Evolutionary conservation across 345 rosid species (phyloP), one percentile per base, ranked within the genome.

Genomic region (Melaleuca quinquenervia): DNA sequence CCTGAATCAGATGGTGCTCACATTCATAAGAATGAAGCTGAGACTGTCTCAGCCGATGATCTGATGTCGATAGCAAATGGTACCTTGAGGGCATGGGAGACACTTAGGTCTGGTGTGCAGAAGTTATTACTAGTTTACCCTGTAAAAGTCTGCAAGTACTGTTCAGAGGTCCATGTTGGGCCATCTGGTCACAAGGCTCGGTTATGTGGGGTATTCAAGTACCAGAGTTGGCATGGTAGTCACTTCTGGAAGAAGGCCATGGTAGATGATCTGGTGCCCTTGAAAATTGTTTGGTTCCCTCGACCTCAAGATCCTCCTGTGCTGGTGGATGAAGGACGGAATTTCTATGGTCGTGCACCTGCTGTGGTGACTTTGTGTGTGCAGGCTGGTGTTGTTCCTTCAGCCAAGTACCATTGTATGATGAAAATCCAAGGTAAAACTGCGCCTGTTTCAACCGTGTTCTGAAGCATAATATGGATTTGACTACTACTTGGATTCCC

Each of bases 161-260:
- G 98, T 89, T 92, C 95, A 8, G 98, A 95, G 90, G 94, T 95
- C 90, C 98, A 97, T 84, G 88, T 97, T 3, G 98, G 99, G 45
- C 95, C 91, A 3, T 93, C 96, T 29, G 99, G 99, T 85, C 98
- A 96, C 83, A 95, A 91, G 90, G 98, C 98, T 86, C 92, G 93
- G 82, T 91, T 90, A 56, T 94, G 98, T 86, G 98, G 98, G 88
- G 91, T 96, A 60, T 97, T 95, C 89, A 96, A 93, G 90, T 92
- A 93, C 22, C 94, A 97, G 88, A 95, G 92, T 85, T 97, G 93
- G 94, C 94, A 88, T 26, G 98, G 98, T 21, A 64, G 90, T 48
- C 99, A 95, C 88, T 92, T 93, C 82, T 97, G 98, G 98, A 87
- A 89, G 91, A 94, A 92, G 90, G 98, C 98, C 8, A 52, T 60